Evolutionary conservation across 768 basidiomycete genomes (phyloP).

Genomic region (Suillus spraguei): DNA sequence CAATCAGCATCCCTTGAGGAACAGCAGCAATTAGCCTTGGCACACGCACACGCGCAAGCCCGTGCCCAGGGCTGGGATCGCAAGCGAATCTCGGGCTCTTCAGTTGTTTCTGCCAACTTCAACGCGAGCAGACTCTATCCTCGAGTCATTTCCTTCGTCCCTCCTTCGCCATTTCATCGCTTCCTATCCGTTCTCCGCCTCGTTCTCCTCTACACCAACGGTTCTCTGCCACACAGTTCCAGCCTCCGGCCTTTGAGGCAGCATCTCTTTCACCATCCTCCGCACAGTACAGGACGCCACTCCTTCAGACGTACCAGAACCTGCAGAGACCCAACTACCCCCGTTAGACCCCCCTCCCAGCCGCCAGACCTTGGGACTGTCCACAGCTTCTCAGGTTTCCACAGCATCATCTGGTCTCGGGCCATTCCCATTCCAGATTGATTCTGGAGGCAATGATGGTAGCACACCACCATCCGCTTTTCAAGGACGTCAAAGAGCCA

Average conservation of each 20-base stretch:
- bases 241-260: slow-evolving; percentile 10
- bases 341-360: slow-evolving; percentile 52
- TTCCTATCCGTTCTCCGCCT: slow-evolving; percentile 73
- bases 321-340: slow-evolving; percentile 35
- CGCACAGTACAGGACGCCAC: neutral
- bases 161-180: slow-evolving; percentile 85
- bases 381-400: slow-evolving; percentile 75
- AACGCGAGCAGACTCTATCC: slow-evolving; percentile 79
- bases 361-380: slow-evolving; percentile 67
- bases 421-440: slow-evolving; percentile 87
- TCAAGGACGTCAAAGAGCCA: slow-evolving; percentile 65
- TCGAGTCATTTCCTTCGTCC: slow-evolving; percentile 88
- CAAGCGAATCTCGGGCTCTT: slow-evolving; percentile 63
- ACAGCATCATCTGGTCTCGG: slow-evolving; percentile 81
- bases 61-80: slow-evolving; percentile 53
- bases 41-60: slow-evolving; percentile 61
- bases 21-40: slow-evolving; percentile 67
- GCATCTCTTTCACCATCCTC: neutral
- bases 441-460: slow-evolving; percentile 51
- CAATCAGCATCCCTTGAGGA: slow-evolving; percentile 48
- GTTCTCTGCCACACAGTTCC: slow-evolving; percentile 36
- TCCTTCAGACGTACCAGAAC: slow-evolving; percentile 25
- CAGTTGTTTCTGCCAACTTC: slow-evolving; percentile 68
- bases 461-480: slow-evolving; percentile 37
- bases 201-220: slow-evolving; percentile 73